Evolutionary conservation across 306 rosid genomes (phyloP), one percentile per base, ranked within the genome.

Genomic region (Fragaria ananassa): DNA sequence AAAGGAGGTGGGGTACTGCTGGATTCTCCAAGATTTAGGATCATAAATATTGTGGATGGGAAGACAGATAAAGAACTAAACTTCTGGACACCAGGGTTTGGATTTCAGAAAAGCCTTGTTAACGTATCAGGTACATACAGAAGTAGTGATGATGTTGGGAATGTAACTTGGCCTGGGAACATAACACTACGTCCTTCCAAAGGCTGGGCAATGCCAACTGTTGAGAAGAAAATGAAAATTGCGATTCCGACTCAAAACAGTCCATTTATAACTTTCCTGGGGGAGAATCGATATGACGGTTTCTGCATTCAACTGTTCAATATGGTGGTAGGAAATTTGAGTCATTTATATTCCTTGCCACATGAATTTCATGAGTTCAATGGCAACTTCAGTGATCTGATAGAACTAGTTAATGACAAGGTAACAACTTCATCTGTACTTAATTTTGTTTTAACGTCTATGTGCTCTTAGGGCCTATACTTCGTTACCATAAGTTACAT

Each of bases 81-180:
- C 70, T 81, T 78, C 39, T 88, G 97, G 97, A 83, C 56, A 27
- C 81, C 49, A 62, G 76, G 76, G 37, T 37, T 3, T 11, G 87
- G 89, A 31, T 89, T 90, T 73, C 72, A 44, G 15, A 19, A 35
- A 6, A 81, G 17, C 10, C 15, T 35, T 72, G 37, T 3, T 0
- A 1, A 42, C 1, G 45, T 19, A 4, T 25, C 18, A 72, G 37
- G 18, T 13, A 54, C 9, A 37, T 0, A 53, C 34, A n/a, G 49
- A 53, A n/a, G 39, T 3, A 56, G 42, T 87, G 29, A 25, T 82
- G 35, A 14, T 72, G 80, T 41, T 31, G 88, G 75, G 27, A 29
- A 70, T 0, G 84, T 85, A 39, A 76, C 50, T 80, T 90, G 96
- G 96, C 93, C 96, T 0, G 91, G 93, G 56, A 78, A 90, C 11